Evolutionary conservation across 208 protist genomes (phyloP).

Genomic region (Leptomonas pyrrhocoris): DNA sequence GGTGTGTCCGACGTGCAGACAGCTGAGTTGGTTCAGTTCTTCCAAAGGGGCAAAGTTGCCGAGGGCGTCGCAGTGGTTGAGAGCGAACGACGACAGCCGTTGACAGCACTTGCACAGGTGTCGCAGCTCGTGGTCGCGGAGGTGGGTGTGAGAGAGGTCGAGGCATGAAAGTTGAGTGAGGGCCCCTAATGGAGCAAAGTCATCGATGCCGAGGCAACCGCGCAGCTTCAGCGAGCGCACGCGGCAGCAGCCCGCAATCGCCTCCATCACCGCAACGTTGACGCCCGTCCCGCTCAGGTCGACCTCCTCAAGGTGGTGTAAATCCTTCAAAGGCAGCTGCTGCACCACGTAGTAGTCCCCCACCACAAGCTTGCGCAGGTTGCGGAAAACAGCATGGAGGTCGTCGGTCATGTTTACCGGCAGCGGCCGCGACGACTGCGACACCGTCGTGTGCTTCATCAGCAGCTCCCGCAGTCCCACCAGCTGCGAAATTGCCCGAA

Average conservation of each 20-base stretch:
- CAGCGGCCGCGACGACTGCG: constrained; percentile 15
- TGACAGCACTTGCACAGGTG: constrained; percentile 22
- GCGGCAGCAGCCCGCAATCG: constrained; percentile 21
- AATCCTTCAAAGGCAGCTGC: constrained; percentile 22
- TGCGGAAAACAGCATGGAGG: constrained; percentile 27
- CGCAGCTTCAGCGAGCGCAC: constrained; percentile 24
- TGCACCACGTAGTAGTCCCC: constrained; percentile 37
- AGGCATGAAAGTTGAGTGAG: constrained; percentile 12
- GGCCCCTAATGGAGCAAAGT: constrained; percentile 9
- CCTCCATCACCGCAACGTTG: constrained; percentile 15
- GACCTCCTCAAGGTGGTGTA: constrained; percentile 27
- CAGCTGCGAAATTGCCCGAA: constrained; percentile 21
- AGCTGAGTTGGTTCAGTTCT: constrained; percentile 10
- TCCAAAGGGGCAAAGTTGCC: constrained; percentile 23
- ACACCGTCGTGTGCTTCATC: constrained; percentile 31
- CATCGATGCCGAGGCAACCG: constrained; percentile 14
- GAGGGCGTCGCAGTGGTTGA: constrained; percentile 23
- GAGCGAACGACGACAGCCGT: constrained; percentile 10
- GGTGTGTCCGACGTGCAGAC: constrained; percentile 26
- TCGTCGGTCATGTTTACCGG: constrained; percentile 23
- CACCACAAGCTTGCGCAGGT: constrained; percentile 33
- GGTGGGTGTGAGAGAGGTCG: constrained; percentile 16
- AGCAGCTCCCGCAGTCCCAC: constrained; percentile 35
- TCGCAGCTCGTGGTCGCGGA: constrained; percentile 14
- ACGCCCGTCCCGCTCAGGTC: constrained; percentile 27